Evolutionary conservation across 768 basidiomycete species (phyloP), one percentile per base, ranked within the genome.

Genomic region (Postia placenta): DNA sequence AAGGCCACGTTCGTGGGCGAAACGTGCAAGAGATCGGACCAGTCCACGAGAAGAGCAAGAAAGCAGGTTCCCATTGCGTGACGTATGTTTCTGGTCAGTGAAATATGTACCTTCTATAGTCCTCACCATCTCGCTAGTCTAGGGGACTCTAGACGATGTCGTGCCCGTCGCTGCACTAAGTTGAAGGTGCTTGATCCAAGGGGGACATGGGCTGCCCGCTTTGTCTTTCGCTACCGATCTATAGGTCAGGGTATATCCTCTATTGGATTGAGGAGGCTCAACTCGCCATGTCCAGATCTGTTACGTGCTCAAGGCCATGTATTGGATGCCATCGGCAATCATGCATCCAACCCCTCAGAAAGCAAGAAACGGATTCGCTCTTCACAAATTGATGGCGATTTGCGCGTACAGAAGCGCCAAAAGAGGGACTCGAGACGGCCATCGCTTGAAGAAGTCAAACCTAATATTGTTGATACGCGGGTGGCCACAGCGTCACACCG

Each of bases 271-370:
- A 22, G 15, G 7, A 25, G 33, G 14, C 7, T 14, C n/a, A n/a
- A n/a, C 25, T 38, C 19, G 15, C 9, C 3, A 3, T 6, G 20
- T 19, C 17, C 3, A 56, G 54, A 48, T 24, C 19, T 54, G 25
- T 38, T 57, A 22, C 56, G 52, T 27, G 56, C 56, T 4, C 52
- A 57, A 26, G 52, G 42, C n/a, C n/a, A n/a, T n/a, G n/a, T n/a
- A n/a, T n/a, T n/a, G n/a, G n/a, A n/a, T n/a, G n/a, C n/a, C n/a
- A n/a, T n/a, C n/a, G n/a, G n/a, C n/a, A n/a, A n/a, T n/a, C n/a
- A n/a, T n/a, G n/a, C n/a, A n/a, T n/a, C n/a, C n/a, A n/a, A n/a
- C n/a, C n/a, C n/a, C n/a, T n/a, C n/a, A n/a, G n/a, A n/a, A n/a
- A n/a, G n/a, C n/a, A n/a, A n/a, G n/a, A n/a, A n/a, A n/a, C n/a